Percentiles rank a stretch among this genome's conserved stretches.
phyloP scores from a whole-genome alignment of 78 protist genomes.

The Monosiga brevicollis region DNA sequence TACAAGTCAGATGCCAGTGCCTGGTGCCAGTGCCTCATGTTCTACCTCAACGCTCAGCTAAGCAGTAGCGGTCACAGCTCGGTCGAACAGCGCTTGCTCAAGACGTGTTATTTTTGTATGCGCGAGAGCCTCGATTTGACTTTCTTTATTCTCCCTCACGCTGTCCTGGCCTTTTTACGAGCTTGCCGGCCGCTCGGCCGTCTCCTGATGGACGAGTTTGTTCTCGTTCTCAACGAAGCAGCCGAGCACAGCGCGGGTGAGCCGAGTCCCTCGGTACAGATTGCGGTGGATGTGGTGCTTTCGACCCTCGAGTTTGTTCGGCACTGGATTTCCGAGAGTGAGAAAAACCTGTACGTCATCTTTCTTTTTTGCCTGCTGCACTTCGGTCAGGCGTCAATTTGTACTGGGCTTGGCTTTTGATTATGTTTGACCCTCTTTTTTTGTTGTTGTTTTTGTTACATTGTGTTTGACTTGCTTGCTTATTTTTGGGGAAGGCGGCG shows the following conservation, averaged over 20 bases:
- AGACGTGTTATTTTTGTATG: background rate
- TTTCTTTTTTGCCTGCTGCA: too few relatives aligned
- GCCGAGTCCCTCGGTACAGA: background rate
- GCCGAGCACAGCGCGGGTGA: background rate
- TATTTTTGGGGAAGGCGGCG: background rate
- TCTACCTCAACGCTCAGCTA: too few relatives aligned
- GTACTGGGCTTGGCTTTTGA: too few relatives aligned
- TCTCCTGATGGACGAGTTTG: background rate
- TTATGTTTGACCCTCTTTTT: too few relatives aligned
- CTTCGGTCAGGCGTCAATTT: too few relatives aligned
- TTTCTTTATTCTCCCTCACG: background rate
- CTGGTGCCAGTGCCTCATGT: too few relatives aligned
- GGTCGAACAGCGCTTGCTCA: background rate
- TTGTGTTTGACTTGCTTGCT: background rate
- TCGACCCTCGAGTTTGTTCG: background rate
- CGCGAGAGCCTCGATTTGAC: background rate
- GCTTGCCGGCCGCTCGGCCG: background rate
- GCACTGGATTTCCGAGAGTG: background rate
- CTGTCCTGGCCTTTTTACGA: background rate
- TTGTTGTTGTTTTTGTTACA: too few relatives aligned
- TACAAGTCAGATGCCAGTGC: too few relatives aligned
- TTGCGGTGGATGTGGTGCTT: background rate
- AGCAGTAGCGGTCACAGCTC: background rate
- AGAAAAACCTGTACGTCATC: too few relatives aligned
- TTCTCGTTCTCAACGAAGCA: background rate